phyloP scores from a whole-genome alignment of 306 rosid species.

The Benincasa hispida region DNA sequence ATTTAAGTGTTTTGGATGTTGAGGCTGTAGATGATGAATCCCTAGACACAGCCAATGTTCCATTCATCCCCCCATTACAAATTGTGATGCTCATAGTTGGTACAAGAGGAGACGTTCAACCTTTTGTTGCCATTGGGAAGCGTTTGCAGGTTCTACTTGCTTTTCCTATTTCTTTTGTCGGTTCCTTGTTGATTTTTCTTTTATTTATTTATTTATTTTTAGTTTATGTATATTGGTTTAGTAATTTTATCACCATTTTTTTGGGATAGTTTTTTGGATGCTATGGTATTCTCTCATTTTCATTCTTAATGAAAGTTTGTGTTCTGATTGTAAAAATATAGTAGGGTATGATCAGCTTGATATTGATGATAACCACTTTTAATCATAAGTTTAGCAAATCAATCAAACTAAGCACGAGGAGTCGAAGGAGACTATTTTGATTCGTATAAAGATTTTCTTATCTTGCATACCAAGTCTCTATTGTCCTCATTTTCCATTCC shows the following conservation, averaged over 20 bases:
- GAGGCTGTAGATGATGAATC: conserved; percentile 16
- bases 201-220: neutral
- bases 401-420: too few relatives aligned
- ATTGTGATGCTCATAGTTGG: conserved; percentile 95
- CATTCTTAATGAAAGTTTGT: too few relatives aligned
- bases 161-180: neutral
- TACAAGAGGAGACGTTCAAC: conserved; percentile 90
- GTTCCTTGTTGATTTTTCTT: neutral
- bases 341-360: too few relatives aligned
- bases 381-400: too few relatives aligned
- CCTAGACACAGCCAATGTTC: conserved; percentile 1
- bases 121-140: conserved; percentile 86
- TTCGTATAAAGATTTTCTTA: too few relatives aligned
- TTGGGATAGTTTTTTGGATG: too few relatives aligned
- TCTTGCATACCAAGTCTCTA: too few relatives aligned
- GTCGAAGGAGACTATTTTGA: too few relatives aligned
- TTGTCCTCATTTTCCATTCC: too few relatives aligned
- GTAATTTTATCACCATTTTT: neutral
- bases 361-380: too few relatives aligned
- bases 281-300: too few relatives aligned
- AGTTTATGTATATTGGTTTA: neutral
- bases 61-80: conserved; percentile 43
- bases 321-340: too few relatives aligned
- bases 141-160: conserved; percentile 54
- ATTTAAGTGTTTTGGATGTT: conserved; percentile 11